A percentile compares a stretch with the other conserved stretches of the same genome.
phyloP scores from a whole-genome alignment of 1,284 basidiomycete species.

The Cutaneotrichosporon sp. region DNA sequence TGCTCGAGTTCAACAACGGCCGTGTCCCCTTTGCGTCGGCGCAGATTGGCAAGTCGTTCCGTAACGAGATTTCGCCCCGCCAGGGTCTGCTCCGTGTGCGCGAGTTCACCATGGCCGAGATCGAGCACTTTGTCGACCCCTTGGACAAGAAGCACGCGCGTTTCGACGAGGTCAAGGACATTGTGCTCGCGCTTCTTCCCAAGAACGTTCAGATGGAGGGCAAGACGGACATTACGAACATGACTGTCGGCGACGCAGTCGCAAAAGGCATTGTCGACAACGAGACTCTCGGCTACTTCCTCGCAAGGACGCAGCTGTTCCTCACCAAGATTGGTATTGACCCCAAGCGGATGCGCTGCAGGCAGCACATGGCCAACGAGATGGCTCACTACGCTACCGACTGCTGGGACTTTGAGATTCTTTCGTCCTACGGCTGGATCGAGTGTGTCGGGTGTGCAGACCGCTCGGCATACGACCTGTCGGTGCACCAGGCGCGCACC shows the following conservation, averaged over 20 bases:
- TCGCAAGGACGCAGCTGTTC: slow-evolving; percentile 88
- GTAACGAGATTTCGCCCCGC: slow-evolving; percentile 97
- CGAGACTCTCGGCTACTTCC: slow-evolving; percentile 95
- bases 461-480: slow-evolving; percentile 87
- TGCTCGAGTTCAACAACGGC: slow-evolving; percentile 98
- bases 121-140: slow-evolving; percentile 98
- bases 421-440: slow-evolving; percentile 93
- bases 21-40: slow-evolving; percentile 94
- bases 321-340: slow-evolving; percentile 89
- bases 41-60: slow-evolving; percentile 92
- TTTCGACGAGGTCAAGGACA: slow-evolving; percentile 74
- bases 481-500: slow-evolving; percentile 56
- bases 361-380: slow-evolving; percentile 95
- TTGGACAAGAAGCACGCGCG: slow-evolving; percentile 81
- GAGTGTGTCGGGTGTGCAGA: slow-evolving; percentile 99
- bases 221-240: slow-evolving; percentile 60
- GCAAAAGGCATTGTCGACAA: slow-evolving; percentile 81
- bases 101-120: slow-evolving; percentile 99
- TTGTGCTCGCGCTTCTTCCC: slow-evolving; percentile 73
- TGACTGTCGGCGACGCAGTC: slow-evolving; percentile 87
- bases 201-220: slow-evolving; percentile 77
- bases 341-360: slow-evolving; percentile 77
- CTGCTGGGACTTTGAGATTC: slow-evolving; percentile 99
- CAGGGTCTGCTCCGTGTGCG: slow-evolving; percentile 94
- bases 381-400: slow-evolving; percentile 99